Percentiles rank a stretch among this genome's conserved stretches.
These are phyloP conservation scores for Eucalyptus pauciflora DNA, from an alignment of 345 rosid species.

Conservation along the genomic window DNA sequence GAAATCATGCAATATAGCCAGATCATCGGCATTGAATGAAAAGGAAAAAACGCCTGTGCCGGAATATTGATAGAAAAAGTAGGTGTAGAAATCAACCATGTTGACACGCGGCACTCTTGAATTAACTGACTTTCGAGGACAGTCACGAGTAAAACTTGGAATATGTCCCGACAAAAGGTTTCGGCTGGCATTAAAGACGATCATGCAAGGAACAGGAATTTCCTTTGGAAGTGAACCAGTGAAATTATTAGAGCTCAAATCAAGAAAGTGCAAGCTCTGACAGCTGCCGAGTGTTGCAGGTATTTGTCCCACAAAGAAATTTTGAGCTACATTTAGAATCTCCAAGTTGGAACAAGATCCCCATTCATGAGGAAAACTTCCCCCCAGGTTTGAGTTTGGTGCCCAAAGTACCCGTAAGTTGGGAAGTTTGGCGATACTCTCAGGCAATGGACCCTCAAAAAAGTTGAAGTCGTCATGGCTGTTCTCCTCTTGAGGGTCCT, in stretches of 20 bases:
- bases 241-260: slow-evolving; percentile 36
- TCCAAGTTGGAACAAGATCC: slow-evolving; percentile 11
- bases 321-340: slow-evolving; percentile 32
- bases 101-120: neutral
- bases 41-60: neutral
- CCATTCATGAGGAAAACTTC: slow-evolving; percentile 16
- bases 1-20: slow-evolving; percentile 28
- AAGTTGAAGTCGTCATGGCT: slow-evolving; percentile 28
- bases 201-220: slow-evolving; percentile 27
- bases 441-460: slow-evolving; percentile 24
- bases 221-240: slow-evolving; percentile 19
- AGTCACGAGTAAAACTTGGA: slow-evolving; percentile 12
- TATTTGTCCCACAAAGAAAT: slow-evolving; percentile 20
- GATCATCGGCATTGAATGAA: neutral
- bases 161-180: slow-evolving; percentile 23
- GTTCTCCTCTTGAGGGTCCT: slow-evolving; percentile 4
- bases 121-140: neutral
- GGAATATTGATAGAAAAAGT: slow-evolving; percentile 17
- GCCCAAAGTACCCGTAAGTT: slow-evolving; percentile 30
- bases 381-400: slow-evolving; percentile 21
- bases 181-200: slow-evolving; percentile 20
- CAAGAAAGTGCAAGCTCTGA: slow-evolving; percentile 26
- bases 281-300: slow-evolving; percentile 13
- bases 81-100: slow-evolving; percentile 12
- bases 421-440: slow-evolving; percentile 15